phyloP scores from a whole-genome alignment of 768 basidiomycete species.

The Calocera cornea region DNA sequence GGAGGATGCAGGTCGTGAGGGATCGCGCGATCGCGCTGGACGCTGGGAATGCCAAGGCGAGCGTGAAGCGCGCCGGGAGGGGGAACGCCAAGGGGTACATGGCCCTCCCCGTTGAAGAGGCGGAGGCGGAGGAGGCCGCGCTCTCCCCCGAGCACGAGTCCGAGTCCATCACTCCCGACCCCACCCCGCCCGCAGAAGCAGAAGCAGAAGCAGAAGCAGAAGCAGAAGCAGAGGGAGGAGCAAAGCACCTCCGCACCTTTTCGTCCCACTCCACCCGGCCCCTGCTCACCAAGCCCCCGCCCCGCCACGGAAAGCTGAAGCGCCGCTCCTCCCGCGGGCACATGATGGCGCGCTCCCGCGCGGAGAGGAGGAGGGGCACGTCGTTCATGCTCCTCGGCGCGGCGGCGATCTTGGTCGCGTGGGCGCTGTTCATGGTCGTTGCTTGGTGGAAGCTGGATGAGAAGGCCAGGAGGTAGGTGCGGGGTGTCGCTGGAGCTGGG shows the following conservation, averaged over 20 bases:
- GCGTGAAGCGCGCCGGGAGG: no score
- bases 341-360: constrained; percentile 13
- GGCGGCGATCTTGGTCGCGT: constrained; percentile 37
- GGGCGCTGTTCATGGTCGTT: constrained; percentile 43
- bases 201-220: constrained; percentile 11
- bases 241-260: constrained; percentile 3
- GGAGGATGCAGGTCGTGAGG: constrained; percentile 30
- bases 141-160: neutral
- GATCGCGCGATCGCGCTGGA: neutral
- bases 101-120: constrained; percentile 3
- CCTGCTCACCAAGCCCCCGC: neutral
- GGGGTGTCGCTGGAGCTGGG: no score
- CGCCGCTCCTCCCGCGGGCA: constrained; percentile 17
- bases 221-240: constrained; percentile 11
- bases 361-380: constrained; percentile 37
- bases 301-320: constrained; percentile 4
- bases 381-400: constrained; percentile 35
- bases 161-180: neutral
- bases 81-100: neutral
- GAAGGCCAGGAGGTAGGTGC: neutral
- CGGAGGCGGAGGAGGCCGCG: neutral
- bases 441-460: neutral
- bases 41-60: no score
- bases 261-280: constrained; percentile 2
- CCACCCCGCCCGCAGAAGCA: no score